Evolutionary conservation across 2,329 filamentous ascomycete genomes (phyloP), one percentile per base, ranked within the genome.

Genomic region (Aspergillus sergii): DNA sequence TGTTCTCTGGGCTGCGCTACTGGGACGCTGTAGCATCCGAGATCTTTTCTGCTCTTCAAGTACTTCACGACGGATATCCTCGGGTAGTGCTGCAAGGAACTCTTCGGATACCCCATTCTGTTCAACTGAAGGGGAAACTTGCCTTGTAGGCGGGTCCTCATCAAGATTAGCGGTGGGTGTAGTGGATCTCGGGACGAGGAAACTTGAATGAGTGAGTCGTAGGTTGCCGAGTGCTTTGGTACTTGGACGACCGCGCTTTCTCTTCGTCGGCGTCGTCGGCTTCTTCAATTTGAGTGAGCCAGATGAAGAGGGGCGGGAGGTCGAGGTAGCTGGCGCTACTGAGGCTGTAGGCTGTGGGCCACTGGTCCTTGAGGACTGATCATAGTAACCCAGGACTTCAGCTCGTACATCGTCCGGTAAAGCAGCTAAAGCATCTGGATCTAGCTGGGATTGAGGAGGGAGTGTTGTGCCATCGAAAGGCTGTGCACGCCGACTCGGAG

Each of bases 401-500:
- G 89, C 87, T 66, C 94, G 91, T 74, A 99, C 88, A 65, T 97
- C 93, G 43, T 91, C 88, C 0, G 95, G 95, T 0, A 99, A 82
- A 1, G 91, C 92, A 48, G 89, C 86, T 66, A 98, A 90, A 2
- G 93, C 91, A 48, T 94, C 92, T 0, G 88, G 89, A 72, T 99
- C 95, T 23, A 98, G 84, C 69, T 96, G 92, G 0, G 93, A 90
- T 30, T 92, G 88, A 1, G 82, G 82, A 2, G 87, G 87, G 4
- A 88, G 77, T 8, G 80, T 66, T 59, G 71, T 72, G 32, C 79
- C 75, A 30, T 75, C 71, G 32, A 72, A 30, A 16, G 43, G 54
- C 36, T 60, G 58, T 34, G 56, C 21, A 19, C 61, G 60, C 28
- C 68, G 67, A 14, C 76, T 72, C 28, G 75, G 73, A 6, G 75